Evolutionary conservation across 2,329 filamentous ascomycete genomes (phyloP), one percentile per base, ranked within the genome.

Genomic region (Rhexocercosporidium sp.): DNA sequence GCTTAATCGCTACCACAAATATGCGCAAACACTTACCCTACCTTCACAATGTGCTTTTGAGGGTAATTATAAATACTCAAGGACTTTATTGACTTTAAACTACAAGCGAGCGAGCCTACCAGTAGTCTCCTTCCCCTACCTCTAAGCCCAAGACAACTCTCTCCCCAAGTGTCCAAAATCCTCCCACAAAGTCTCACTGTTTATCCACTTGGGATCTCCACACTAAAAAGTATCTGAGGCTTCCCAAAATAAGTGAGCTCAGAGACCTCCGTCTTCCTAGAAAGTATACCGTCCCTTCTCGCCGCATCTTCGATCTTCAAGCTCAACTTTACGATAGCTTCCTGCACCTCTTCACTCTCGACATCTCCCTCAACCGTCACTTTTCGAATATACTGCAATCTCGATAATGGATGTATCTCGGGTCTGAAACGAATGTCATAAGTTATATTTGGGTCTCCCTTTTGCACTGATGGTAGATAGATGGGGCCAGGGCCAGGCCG

Each of bases 361-460:
- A 66, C 46, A 62, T 54, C 37, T 3, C 68, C 70, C 20, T 29
- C 25, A 12, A 71, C 44, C 1, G 49, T 67, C 25, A 71, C 47
- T 9, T 34, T 56, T 1, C 51, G 56, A 44, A 71, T 31, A 5
- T 39, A 34, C 22, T 56, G 62, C 29, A 71, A 20, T 11, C 46
- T 49, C n/a, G 60, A 65, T n/a, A 71, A 39, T n/a, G 64, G 54
- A 53, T 69, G 66, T 14, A 7, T 37, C 22, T 51, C 11, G 6
- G 64, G 61, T 59, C 68, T 54, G 22, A 67, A 39, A 3, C 14
- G n/a, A 4, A 67, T 22, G 27, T 70, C 66, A 31, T 67, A 69
- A 4, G 20, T 22, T 22, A 59, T 49, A 12, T 31, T 49, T n/a
- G 29, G 12, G 27, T 62, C 59, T 4, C 14, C 18, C 7, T 62